phyloP scores from a whole-genome alignment of 345 rosid genomes.

The Citrus inodora region DNA sequence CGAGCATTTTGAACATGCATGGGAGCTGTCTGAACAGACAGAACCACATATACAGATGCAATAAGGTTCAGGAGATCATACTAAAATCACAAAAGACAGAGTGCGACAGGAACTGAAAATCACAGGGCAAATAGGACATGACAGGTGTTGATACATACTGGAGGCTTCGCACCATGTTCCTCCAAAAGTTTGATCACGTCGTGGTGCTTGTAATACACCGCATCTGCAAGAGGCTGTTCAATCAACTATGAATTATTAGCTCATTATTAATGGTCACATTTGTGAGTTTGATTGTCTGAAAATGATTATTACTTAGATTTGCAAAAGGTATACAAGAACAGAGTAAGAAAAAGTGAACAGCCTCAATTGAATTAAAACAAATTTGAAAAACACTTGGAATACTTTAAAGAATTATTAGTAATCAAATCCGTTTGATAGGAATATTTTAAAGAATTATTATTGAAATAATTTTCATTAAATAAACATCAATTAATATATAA shows the following conservation, averaged over 20 bases:
- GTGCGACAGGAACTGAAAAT: not conserved
- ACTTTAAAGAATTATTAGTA: not conserved
- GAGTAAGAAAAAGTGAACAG: not conserved
- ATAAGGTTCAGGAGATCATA: not conserved
- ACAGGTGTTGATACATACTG: slow-evolving; percentile 33
- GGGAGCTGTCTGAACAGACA: slow-evolving; percentile 55
- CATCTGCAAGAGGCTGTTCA: slow-evolving; percentile 86
- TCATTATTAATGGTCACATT: not conserved
- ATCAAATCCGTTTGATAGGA: no score
- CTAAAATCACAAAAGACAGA: not conserved
- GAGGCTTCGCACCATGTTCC: slow-evolving; percentile 67
- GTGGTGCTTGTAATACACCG: slow-evolving; percentile 63
- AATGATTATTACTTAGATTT: not conserved
- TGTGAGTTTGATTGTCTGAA: not conserved
- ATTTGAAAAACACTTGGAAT: not conserved
- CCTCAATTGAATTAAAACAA: not conserved
- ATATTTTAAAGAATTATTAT: no score
- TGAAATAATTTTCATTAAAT: no score
- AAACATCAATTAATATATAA: no score
- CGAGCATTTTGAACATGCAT: slow-evolving; percentile 66
- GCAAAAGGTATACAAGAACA: not conserved
- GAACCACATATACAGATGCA: not conserved
- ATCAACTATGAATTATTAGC: slow-evolving; percentile 21
- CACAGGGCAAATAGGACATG: not conserved
- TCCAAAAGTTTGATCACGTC: slow-evolving; percentile 73